Evolutionary conservation across 768 basidiomycete genomes (phyloP).

Genomic region (Tylopilus cervinicoccineus): DNA sequence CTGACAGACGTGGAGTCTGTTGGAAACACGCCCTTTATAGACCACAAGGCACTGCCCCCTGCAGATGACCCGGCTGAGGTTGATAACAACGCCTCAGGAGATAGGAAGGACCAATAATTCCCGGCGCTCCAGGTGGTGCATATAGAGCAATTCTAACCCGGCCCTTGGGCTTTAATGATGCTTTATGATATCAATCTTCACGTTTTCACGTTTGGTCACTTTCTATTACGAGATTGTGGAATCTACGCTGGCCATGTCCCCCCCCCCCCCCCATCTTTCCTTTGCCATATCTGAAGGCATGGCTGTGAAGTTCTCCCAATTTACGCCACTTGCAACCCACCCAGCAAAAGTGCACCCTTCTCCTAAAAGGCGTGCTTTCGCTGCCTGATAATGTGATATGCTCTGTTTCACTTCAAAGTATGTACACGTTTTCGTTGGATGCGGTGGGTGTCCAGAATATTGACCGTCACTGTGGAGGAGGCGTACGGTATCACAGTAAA

Average conservation of each 20-base stretch:
- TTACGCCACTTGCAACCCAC: conserved; percentile 55
- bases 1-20: conserved; percentile 40
- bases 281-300: conserved; percentile 2
- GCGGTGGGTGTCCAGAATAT: conserved; percentile 9
- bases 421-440: conserved; percentile 26
- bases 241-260: not conserved
- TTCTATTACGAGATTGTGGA: conserved; percentile 8
- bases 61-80: conserved; percentile 14
- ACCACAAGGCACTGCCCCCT: conserved; percentile 18
- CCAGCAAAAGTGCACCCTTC: conserved; percentile 49
- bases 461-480: conserved; percentile 9
- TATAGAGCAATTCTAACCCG: conserved; percentile 7
- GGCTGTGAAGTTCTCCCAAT: conserved; percentile 49
- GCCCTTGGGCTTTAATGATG: conserved; percentile 14
- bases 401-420: conserved; percentile 46
- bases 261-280: not conserved
- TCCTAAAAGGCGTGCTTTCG: conserved; percentile 46
- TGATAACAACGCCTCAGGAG: conserved; percentile 9
- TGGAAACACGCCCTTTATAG: conserved; percentile 33
- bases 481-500: conserved; percentile 35
- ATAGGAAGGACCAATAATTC: conserved; percentile 32
- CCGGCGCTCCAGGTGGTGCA: not conserved
- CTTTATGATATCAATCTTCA: conserved; percentile 17
- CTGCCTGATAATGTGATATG: conserved; percentile 44
- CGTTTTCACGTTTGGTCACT: conserved; percentile 5